phyloP scores from a whole-genome alignment of 768 basidiomycete species.

The Trametes maxima region DNA sequence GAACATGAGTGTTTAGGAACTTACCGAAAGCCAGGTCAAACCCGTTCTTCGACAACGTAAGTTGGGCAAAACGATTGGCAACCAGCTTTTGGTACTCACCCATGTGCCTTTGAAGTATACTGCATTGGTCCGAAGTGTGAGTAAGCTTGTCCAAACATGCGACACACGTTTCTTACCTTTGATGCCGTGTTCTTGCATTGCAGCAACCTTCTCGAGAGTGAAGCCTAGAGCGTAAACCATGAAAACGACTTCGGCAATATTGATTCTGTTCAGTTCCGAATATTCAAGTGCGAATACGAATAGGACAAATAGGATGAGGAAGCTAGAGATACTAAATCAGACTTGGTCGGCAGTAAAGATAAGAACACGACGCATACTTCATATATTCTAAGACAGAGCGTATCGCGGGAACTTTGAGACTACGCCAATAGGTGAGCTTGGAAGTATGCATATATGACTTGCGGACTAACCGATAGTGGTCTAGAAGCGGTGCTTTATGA shows the following conservation, averaged over 20 bases:
- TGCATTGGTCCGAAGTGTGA: constrained; percentile 28
- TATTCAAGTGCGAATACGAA: constrained; percentile 82
- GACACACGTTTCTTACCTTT: constrained; percentile 53
- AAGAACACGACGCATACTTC: constrained; percentile 56
- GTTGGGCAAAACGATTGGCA: not conserved
- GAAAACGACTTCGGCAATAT: constrained; percentile 68
- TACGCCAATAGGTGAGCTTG: constrained; percentile 33
- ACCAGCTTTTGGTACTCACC: constrained; percentile 50
- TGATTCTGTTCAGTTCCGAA: constrained; percentile 61
- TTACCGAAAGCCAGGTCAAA: constrained; percentile 90
- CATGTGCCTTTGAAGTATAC: constrained; percentile 87
- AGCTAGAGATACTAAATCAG: constrained; percentile 45
- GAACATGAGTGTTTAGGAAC: constrained; percentile 19
- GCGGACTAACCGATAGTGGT: constrained; percentile 81
- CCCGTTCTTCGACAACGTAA: constrained; percentile 61
- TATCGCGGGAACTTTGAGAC: constrained; percentile 91
- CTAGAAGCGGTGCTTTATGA: constrained; percentile 88
- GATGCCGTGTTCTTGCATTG: constrained; percentile 95
- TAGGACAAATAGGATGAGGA: constrained; percentile 76
- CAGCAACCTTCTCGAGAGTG: constrained; percentile 88
- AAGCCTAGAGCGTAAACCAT: constrained; percentile 84
- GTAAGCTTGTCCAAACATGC: not conserved
- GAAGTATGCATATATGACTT: no score
- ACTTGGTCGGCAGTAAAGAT: not conserved
- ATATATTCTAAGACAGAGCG: constrained; percentile 88